Evolutionary conservation across 306 rosid species (phyloP).

Genomic region (Begonia masoniana): DNA sequence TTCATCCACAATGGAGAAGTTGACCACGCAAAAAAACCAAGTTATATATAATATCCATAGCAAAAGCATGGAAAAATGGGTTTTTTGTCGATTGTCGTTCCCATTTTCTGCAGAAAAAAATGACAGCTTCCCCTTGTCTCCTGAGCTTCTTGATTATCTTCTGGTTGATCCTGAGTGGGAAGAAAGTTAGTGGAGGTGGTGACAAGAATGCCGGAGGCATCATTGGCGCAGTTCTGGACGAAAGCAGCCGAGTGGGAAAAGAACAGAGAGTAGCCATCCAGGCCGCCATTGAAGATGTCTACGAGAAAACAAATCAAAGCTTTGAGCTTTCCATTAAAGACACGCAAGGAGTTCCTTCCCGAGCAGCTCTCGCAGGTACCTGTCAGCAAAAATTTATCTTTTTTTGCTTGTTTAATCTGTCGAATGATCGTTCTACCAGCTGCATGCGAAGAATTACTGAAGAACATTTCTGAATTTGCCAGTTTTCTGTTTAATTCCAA

Average conservation of each 20-base stretch:
- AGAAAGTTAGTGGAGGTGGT: not conserved
- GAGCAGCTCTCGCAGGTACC: conserved; percentile 26
- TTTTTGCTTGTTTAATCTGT: not conserved
- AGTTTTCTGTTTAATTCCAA: not conserved
- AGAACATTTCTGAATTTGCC: not conserved
- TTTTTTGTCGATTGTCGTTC: no score
- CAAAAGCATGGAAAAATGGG: no score
- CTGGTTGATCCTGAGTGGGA: not conserved
- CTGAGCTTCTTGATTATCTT: not conserved
- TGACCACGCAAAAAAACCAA: no score
- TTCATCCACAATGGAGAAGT: no score
- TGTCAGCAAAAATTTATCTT: not conserved
- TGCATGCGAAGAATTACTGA: not conserved
- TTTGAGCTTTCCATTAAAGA: conserved; percentile 7
- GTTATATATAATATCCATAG: no score
- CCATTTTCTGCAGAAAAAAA: not conserved
- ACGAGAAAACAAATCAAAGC: conserved; percentile 5
- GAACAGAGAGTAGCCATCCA: conserved; percentile 36
- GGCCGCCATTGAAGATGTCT: conserved; percentile 25
- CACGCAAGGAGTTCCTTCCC: conserved; percentile 19
- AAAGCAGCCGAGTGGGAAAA: conserved; percentile 24
- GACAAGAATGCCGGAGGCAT: not conserved
- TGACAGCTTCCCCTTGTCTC: not conserved
- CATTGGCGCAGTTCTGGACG: conserved; percentile 27
- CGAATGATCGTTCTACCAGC: no score